These are phyloP conservation scores for Phialocephala subalpina DNA, from an alignment of 2,329 filamentous ascomycete genomes.

Conservation along the genomic window DNA sequence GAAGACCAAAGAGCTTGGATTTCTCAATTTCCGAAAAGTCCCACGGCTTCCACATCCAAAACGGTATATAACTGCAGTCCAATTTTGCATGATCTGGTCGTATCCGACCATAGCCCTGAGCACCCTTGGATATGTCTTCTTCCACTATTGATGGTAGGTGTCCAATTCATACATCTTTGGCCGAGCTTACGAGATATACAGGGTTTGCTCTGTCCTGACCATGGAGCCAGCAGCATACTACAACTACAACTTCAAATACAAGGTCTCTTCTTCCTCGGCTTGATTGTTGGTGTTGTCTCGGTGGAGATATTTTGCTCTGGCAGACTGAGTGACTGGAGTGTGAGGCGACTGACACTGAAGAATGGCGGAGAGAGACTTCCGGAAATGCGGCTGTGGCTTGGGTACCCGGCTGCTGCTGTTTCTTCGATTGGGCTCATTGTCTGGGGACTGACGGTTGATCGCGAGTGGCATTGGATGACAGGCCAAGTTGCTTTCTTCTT, in stretches of 20 bases:
- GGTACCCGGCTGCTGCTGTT: conserved; percentile 58
- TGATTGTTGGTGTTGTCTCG: conserved; percentile 60
- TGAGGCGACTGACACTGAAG: conserved; percentile 53
- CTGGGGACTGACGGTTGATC: conserved; percentile 63
- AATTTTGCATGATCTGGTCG: conserved; percentile 56
- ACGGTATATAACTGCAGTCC: conserved; percentile 52
- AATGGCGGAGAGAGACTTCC: conserved; percentile 53
- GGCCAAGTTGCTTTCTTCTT: conserved; percentile 63
- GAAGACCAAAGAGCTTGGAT: conserved; percentile 4
- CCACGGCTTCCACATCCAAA: conserved; percentile 61
- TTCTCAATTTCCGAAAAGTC: conserved; percentile 46
- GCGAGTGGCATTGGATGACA: conserved; percentile 62
- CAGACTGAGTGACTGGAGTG: conserved; percentile 58
- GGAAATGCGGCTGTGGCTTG: conserved; percentile 64
- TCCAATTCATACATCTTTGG: background rate
- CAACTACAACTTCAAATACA: conserved; percentile 52
- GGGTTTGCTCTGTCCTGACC: conserved; percentile 26
- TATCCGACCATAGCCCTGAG: conserved; percentile 54
- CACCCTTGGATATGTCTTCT: conserved; percentile 58
- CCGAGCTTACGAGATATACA: background rate
- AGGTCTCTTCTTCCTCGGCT: conserved; percentile 59
- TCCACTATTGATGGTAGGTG: conserved; percentile 62
- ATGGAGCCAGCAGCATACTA: conserved; percentile 43
- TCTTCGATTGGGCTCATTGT: conserved; percentile 58
- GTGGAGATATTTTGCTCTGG: conserved; percentile 61